Base-by-base conservation (phyloP, 352 stramenopile species). In the Globisporangium uncinulatum region DNA sequence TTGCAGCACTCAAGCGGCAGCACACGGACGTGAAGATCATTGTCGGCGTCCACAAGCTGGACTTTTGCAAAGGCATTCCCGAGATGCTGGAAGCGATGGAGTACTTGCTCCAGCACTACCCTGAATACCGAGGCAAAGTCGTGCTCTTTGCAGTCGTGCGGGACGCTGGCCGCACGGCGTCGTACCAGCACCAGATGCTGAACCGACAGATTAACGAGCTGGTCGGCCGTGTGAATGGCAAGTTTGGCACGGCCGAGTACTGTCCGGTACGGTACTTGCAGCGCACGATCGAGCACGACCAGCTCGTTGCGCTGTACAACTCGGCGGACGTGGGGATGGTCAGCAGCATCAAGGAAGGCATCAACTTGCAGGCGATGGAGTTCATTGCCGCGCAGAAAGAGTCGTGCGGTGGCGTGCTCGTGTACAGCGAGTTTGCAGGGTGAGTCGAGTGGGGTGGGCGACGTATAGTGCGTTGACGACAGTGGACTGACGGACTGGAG, bases 71-170 rank as follows among this genome's bases (percentile, higher is more conserved):
- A 58, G 87, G 87, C 5, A 96, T 96, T 34, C 86, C 83, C 2
- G 82, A 96, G 53, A 96, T 94, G 80, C 75, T 96, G 8, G 79
- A 96, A 49, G 87, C 86, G 24, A 89, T 96, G 67, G 88, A 96
- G 62, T 90, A 95, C 29, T 67, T 96, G 54, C 66, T 97, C 32
- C 82, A 88, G 58, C 72, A 92, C 46, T 93, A 97, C 56, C 88
- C 88, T 57, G 84, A 96, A 47, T 97, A 96, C 24, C 95, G 97
- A 51, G 91, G 95, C 32, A 96, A 97, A 43, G 74, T 98, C 0
- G 87, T 98, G 29, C 76, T 98, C 53, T 96, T 98, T 53, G 94
- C 89, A 2, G 94, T 99, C n/a, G 95, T 96, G 24, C 76, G 81
- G 0, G 81, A 91, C 41, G 67, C 66, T 10, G 81, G 81, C 3